Conservation (phyloP, 2,329 filamentous ascomycete genomes). For the Davidsoniella neocaledoniae region DNA sequence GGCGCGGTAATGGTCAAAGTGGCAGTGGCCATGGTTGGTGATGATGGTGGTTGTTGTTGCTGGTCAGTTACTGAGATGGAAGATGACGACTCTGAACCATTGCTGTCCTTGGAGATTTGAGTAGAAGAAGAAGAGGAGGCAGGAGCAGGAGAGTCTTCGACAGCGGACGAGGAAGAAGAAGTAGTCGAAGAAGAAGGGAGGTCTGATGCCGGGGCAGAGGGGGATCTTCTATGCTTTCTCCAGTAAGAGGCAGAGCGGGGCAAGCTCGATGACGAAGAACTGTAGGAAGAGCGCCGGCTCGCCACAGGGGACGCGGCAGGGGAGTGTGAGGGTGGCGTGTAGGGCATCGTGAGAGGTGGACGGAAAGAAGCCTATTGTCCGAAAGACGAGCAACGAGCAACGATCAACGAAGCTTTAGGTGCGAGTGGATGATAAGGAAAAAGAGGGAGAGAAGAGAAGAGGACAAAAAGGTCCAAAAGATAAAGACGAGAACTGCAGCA, state of each 20-base stretch:
- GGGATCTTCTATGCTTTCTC: slow-evolving; percentile 43
- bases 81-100: slow-evolving; percentile 7
- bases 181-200: slow-evolving; percentile 6
- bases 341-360: slow-evolving; percentile 45
- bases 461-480: background rate
- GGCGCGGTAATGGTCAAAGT: slow-evolving; percentile 11
- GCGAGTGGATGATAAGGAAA: slow-evolving; percentile 1
- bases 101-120: slow-evolving; percentile 5
- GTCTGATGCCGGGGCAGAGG: slow-evolving; percentile 21
- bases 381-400: slow-evolving; percentile 2
- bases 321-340: slow-evolving; percentile 62
- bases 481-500: background rate
- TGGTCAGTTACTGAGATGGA: slow-evolving; percentile 3
- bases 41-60: slow-evolving; percentile 2
- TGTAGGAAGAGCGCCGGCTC: slow-evolving; percentile 40
- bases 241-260: slow-evolving; percentile 51
- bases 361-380: background rate
- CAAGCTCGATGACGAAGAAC: slow-evolving; percentile 33
- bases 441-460: background rate
- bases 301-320: slow-evolving; percentile 42
- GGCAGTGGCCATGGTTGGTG: slow-evolving; percentile 11
- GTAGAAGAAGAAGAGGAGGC: slow-evolving; percentile 8
- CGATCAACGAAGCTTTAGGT: background rate
- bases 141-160: background rate
- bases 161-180: slow-evolving; percentile 2